Conservation (phyloP, 495 filamentous ascomycete genomes). For the Penicillium bialowiezense region DNA sequence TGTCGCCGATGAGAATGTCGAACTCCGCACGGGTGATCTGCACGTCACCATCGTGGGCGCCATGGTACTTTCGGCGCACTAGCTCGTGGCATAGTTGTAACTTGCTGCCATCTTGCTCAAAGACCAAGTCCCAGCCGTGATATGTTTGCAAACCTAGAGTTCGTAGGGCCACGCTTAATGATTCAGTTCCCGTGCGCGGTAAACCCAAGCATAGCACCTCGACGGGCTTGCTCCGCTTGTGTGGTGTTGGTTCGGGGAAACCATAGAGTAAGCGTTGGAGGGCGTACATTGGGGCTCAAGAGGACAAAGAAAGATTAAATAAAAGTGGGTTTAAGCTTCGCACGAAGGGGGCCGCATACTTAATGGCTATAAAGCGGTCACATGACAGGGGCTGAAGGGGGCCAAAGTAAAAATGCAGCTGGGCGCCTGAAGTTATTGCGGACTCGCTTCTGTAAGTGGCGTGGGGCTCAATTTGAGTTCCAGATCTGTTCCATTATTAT, state of each 20-base stretch:
- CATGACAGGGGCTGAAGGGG: too few species aligned
- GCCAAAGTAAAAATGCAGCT: too few species aligned
- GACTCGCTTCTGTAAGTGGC: too few species aligned
- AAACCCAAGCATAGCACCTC: slow-evolving; percentile 15
- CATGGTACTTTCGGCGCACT: slow-evolving; percentile 3
- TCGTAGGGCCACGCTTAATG: slow-evolving; percentile 3
- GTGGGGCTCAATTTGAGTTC: too few species aligned
- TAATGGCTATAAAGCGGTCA: too few species aligned
- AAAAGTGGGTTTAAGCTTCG: too few species aligned
- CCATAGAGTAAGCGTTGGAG: slow-evolving; percentile 12
- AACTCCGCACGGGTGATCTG: background rate
- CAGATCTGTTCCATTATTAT: too few species aligned
- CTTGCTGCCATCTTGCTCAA: slow-evolving; percentile 11
- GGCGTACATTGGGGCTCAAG: background rate
- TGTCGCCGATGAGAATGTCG: slow-evolving; percentile 5
- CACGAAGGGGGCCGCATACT: too few species aligned
- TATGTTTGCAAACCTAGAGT: slow-evolving; percentile 5
- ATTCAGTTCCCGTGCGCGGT: slow-evolving; percentile 17
- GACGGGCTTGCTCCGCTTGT: slow-evolving; percentile 14
- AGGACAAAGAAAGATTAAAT: too few species aligned
- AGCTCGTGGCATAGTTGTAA: slow-evolving; percentile 3
- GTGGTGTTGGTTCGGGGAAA: slow-evolving; percentile 6
- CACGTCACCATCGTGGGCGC: background rate
- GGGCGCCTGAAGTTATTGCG: too few species aligned
- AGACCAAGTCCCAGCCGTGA: slow-evolving; percentile 14